Conservation (phyloP, 208 protist species). For the Endotrypanum monterogeii region DNA sequence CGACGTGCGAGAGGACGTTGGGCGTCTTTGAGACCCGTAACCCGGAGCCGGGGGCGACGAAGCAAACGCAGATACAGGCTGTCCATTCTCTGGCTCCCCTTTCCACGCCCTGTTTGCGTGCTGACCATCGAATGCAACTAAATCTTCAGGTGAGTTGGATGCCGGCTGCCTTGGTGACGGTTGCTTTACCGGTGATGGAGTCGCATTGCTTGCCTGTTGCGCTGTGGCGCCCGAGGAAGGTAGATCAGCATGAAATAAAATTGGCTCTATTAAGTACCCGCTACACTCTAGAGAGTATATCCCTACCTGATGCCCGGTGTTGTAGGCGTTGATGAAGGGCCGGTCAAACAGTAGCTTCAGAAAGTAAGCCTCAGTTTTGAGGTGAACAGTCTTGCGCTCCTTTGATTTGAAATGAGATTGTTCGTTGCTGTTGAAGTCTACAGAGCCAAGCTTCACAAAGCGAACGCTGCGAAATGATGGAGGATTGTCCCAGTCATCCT, state of each 20-base stretch:
- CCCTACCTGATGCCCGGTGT: conserved; percentile 75
- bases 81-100: too few relatives aligned
- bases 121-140: background rate
- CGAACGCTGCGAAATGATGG: conserved; percentile 71
- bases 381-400: conserved; percentile 91
- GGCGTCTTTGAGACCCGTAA: background rate
- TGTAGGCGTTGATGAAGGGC: conserved; percentile 73
- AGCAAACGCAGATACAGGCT: background rate
- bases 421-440: conserved; percentile 85
- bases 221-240: background rate
- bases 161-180: background rate
- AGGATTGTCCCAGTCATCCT: conserved; percentile 29
- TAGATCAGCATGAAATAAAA: conserved; percentile 29
- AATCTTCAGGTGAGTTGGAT: background rate
- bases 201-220: background rate
- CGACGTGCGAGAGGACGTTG: background rate
- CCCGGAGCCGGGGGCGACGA: background rate
- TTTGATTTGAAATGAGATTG: conserved; percentile 76
- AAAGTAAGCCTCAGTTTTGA: conserved; percentile 82
- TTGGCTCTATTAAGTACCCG: conserved; percentile 37
- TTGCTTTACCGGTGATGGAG: background rate
- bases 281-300: conserved; percentile 86
- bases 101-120: background rate
- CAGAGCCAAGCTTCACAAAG: conserved; percentile 79
- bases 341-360: conserved; percentile 85